These are phyloP conservation scores for Acanthamoeba quina DNA, from an alignment of 208 protist genomes.

Conservation along the genomic window DNA sequence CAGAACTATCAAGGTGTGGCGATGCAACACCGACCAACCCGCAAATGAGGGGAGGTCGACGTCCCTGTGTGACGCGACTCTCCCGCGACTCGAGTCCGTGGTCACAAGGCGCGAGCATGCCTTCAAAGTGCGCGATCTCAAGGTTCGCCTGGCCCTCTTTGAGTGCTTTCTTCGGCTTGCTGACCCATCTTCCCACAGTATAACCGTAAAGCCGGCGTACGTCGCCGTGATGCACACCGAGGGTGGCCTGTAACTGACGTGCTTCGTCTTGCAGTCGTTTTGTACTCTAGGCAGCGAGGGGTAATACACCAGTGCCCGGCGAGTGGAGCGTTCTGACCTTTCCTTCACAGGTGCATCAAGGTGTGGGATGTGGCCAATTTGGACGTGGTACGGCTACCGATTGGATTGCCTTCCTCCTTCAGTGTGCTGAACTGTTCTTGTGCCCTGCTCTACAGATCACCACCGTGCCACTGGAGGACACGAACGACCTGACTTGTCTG, in stretches of 20 bases:
- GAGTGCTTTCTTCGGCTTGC: neutral
- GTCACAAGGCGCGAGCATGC: slow-evolving; percentile 6
- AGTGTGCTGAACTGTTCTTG: neutral
- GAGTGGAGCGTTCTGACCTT: neutral
- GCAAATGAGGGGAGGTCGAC: neutral
- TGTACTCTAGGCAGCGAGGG: slow-evolving; percentile 51
- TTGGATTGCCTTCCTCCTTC: neutral
- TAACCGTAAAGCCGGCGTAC: neutral
- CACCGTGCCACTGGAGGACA: neutral
- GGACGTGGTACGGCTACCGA: neutral
- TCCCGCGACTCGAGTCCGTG: neutral
- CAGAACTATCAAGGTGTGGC: slow-evolving; percentile 13
- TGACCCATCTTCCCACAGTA: neutral
- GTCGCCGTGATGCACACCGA: neutral
- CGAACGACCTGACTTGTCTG: neutral
- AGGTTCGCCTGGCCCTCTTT: neutral
- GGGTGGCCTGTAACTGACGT: neutral
- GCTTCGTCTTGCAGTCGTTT: slow-evolving; percentile 3
- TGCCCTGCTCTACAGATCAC: neutral
- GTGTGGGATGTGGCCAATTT: slow-evolving; percentile 41
- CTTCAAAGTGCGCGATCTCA: slow-evolving; percentile 26
- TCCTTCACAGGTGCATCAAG: slow-evolving; percentile 3
- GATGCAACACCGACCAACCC: neutral
- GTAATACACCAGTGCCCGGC: neutral
- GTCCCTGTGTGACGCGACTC: neutral